Base-by-base conservation (phyloP, 1,284 basidiomycete genomes). In the Tilletia caries region DNA sequence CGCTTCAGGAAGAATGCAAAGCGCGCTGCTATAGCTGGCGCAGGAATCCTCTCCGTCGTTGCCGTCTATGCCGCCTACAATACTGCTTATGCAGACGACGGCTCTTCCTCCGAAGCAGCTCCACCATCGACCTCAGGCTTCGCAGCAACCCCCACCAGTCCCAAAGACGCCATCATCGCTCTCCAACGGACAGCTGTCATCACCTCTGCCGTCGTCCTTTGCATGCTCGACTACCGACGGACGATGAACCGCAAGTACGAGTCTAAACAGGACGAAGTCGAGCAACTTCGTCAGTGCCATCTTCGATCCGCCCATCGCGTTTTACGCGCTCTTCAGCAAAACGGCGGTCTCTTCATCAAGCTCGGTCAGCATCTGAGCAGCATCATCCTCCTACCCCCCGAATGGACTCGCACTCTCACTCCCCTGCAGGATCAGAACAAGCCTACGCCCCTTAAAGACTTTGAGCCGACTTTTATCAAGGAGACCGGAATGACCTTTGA, bases 301-400 rank as follows among this genome's bases (percentile, higher is more conserved):
- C 69, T 82, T 65, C 78, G 80, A 27, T 80, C 78, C 20, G 80
- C 81, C 18, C 75, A 82, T 52, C 74, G 81, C 23, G 67, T 83
- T 29, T 71, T 83, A 5, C 70, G 29, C 18, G 80, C 81, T 18
- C 68, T 83, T 37, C 81, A 82, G 68, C 71, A 75, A 33, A 97
- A 98, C 80, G 95, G 95, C 86, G 92, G 93, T 18, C 89, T 95
- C 46, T 96, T 93, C 83, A 94, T 96, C 83, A 96, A 96, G 82
- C 84, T 95, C 71, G 83, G 84, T 46, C 81, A 83, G 71, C 82
- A 84, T 68, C 89, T 98, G 81, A 86, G 86, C 6, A 85, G 86
- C 0, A 85, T 88, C 1, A 86, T 88, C 64, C 87, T 92, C 13
- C 87, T 98, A 27, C 95, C 96, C 0, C 86, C 87, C 48, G 94